Evolutionary conservation across 352 stramenopile species (phyloP), one percentile per base, ranked within the genome.

Genomic region (Peronospora destructor): DNA sequence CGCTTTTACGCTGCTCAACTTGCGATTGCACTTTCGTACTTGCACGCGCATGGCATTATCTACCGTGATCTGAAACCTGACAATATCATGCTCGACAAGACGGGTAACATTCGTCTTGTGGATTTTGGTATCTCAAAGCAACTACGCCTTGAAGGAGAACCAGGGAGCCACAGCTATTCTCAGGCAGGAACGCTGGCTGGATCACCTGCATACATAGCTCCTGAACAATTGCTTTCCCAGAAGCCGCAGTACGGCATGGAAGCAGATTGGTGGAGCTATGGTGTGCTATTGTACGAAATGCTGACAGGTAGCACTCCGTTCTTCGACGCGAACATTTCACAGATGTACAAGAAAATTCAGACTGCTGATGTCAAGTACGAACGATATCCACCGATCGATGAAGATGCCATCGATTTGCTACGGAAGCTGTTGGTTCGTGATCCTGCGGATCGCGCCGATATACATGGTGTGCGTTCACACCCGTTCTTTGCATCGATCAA

Each of bases 261-360:
- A 29, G 85, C 85, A 14, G 87, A 96, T 59, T 96, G 86, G 86
- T 96, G 86, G 86, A 94, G 84, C 49, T 90, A 94, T 40, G 87
- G 87, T 37, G 81, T 96, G 13, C 53, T 96, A 13, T 41, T 96
- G 14, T 96, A 92, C 45, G 87, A 96, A 59, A 89, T 96, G 73
- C 61, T 95, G 19, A 91, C 80, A 6, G 88, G 87, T 12, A 71
- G 61, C 38, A 95, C 87, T 49, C 88, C 88, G 43, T 97, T 96
- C 60, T 76, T 91, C 39, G 78, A 93, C 59, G 52, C 68, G 6
- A 89, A 92, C 49, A 82, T 90, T 13, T 89, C 83, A 35, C 68
- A 84, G 21, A 91, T 93, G 74, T 95, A 92, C 70, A 87, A 89
- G 56, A 91, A 91, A 52, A 95, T 95, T 56, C 80, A 91, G 52